These are phyloP conservation scores for Pugionium cornutum DNA, from an alignment of 345 rosid genomes.

Conservation along the genomic window DNA sequence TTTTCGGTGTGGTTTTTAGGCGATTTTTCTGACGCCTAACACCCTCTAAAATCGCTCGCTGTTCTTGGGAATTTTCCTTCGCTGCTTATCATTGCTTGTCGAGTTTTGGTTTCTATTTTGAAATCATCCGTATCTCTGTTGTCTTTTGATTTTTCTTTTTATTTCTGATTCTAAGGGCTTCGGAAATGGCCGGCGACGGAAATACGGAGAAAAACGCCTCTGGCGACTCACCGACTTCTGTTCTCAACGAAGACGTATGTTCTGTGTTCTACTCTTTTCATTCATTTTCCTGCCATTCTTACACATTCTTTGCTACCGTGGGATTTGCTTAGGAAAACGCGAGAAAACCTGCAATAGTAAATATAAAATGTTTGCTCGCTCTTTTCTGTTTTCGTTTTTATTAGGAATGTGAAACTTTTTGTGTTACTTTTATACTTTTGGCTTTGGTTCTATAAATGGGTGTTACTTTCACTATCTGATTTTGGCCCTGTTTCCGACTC, in stretches of 20 bases:
- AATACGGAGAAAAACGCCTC: conserved; percentile 48
- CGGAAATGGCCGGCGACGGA: conserved; percentile 36
- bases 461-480: conserved; percentile 4
- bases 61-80: not conserved
- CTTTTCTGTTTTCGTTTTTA: not conserved
- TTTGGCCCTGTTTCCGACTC: conserved; percentile 1
- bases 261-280: not conserved
- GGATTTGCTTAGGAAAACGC: no score
- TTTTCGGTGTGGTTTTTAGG: not conserved
- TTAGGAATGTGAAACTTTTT: not conserved
- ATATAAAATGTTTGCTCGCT: conserved; percentile 10
- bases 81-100: not conserved
- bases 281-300: not conserved
- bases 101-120: not conserved
- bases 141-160: conserved; percentile 1
- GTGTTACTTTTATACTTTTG: conserved; percentile 12
- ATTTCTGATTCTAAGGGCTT: conserved; percentile 40
- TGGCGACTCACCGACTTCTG: conserved; percentile 86
- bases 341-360: not conserved
- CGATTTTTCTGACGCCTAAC: conserved; percentile 4
- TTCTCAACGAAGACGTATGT: conserved; percentile 77
- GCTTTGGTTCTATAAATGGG: conserved; percentile 7
- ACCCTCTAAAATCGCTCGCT: conserved; percentile 4
- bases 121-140: not conserved
- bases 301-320: not conserved